Evolutionary conservation across 768 basidiomycete species (phyloP), one percentile per base, ranked within the genome.

Genomic region (Panaeolus papilionaceus): DNA sequence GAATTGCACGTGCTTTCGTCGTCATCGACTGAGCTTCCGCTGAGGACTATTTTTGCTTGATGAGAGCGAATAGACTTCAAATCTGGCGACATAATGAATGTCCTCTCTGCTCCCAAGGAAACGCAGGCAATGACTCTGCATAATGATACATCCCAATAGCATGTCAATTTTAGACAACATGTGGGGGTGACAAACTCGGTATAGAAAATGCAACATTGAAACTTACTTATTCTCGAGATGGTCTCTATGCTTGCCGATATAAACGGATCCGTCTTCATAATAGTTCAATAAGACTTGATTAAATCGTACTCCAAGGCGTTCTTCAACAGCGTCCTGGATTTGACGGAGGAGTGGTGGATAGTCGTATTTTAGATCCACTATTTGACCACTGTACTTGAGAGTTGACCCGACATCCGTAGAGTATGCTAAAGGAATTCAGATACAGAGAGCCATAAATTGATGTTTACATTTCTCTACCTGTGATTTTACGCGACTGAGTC

Each of bases 161-260:
- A 78, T 1, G 74, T 76, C 47, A 76, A 67, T 4, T 70, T 73
- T 7, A 75, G 72, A 23, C 75, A 75, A 3, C 77, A 68, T 2
- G 77, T 77, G 33, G 74, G 73, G 16, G 16, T 44, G 42, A 18
- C 42, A 18, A 18, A 44, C 11, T 33, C 33, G 33, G 44, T 26
- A 40, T 23, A 6, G 37, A 58, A 51, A 45, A 38, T 18, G 14
- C 39, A 44, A 5, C 9, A 40, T 20, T 2, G 20, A 45, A 61
- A 47, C 71, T 38, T 42, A 73, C 75, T 71, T 73, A 51, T 78
- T 75, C 66, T 77, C 75, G 9, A 75, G 16, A 37, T 75, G 74
- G 63, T 78, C 77, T 10, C 76, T 66, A 67, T 78, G 77, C 38
- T 75, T 78, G 5, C 77, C 77, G 23, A 78, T 78, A 37, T 76